Percentiles rank a stretch among this genome's conserved stretches.
Conservation (phyloP, 2,329 filamentous ascomycete genomes). For the Orbilia quercus region DNA sequence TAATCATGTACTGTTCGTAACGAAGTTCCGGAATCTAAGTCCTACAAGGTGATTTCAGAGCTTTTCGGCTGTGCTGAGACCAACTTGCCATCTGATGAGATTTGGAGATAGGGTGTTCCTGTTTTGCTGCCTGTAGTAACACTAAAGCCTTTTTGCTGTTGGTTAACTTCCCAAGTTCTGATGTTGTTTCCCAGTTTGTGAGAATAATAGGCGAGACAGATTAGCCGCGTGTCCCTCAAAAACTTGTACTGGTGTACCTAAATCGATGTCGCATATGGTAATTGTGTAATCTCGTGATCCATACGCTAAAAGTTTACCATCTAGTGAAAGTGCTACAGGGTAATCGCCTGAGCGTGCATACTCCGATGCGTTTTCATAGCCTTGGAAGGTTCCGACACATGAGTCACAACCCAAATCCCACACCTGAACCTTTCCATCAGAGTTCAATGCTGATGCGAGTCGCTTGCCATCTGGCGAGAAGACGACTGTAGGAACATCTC, state of each 20-base stretch:
- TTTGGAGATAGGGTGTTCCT: too few species aligned
- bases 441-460: conserved; percentile 8
- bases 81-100: too few species aligned
- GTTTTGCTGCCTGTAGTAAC: too few species aligned
- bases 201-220: conserved; percentile 2
- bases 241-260: neutral
- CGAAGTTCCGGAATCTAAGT: too few species aligned
- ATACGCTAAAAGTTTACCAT: conserved; percentile 18
- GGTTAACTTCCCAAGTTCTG: neutral
- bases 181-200: conserved; percentile 7
- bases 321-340: conserved; percentile 4
- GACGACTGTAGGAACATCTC: neutral
- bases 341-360: neutral
- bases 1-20: too few species aligned
- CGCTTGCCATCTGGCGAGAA: conserved; percentile 47
- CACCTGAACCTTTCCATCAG: conserved; percentile 65
- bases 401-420: conserved; percentile 5
- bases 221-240: neutral
- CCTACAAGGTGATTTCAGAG: too few species aligned
- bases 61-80: too few species aligned
- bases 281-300: neutral
- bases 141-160: too few species aligned
- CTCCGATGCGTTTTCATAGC: neutral
- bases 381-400: neutral
- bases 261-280: conserved; percentile 3